Evolutionary conservation across 2,329 filamentous ascomycete species (phyloP).

Genomic region (Aspergillus neoniger): DNA sequence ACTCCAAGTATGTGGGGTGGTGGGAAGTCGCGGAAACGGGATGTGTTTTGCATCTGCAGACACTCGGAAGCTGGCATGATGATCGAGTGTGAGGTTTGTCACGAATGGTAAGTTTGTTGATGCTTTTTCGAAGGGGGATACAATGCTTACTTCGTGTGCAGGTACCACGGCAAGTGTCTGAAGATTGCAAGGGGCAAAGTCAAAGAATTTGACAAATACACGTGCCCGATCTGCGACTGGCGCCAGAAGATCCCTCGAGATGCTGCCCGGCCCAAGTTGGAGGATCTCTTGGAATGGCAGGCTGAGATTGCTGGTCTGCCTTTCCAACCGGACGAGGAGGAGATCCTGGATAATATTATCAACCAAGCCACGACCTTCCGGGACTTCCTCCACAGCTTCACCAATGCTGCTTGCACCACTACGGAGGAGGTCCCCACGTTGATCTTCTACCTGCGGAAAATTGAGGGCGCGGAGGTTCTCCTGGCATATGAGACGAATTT

Average conservation of each 20-base stretch:
- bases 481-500: slow-evolving; percentile 95
- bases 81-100: slow-evolving; percentile 98
- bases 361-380: slow-evolving; percentile 82
- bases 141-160: slow-evolving; percentile 42
- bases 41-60: slow-evolving; percentile 97
- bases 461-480: slow-evolving; percentile 93
- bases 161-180: slow-evolving; percentile 96
- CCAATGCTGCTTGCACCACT: slow-evolving; percentile 77
- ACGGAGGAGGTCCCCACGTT: slow-evolving; percentile 85
- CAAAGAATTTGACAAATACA: slow-evolving; percentile 98
- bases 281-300: slow-evolving; percentile 81
- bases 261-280: slow-evolving; percentile 89
- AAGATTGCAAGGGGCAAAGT: slow-evolving; percentile 98
- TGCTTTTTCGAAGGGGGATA: background rate
- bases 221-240: slow-evolving; percentile 97
- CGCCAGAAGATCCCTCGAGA: slow-evolving; percentile 95
- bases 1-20: slow-evolving; percentile 37
- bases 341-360: slow-evolving; percentile 81
- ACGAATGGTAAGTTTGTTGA: slow-evolving; percentile 75
- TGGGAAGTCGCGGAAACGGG: slow-evolving; percentile 62
- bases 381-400: slow-evolving; percentile 75
- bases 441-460: slow-evolving; percentile 93
- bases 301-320: slow-evolving; percentile 78
- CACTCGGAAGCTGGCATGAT: slow-evolving; percentile 95
- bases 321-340: slow-evolving; percentile 95